Conservation (phyloP, 352 stramenopile genomes). For the Globisporangium apiculatum region DNA sequence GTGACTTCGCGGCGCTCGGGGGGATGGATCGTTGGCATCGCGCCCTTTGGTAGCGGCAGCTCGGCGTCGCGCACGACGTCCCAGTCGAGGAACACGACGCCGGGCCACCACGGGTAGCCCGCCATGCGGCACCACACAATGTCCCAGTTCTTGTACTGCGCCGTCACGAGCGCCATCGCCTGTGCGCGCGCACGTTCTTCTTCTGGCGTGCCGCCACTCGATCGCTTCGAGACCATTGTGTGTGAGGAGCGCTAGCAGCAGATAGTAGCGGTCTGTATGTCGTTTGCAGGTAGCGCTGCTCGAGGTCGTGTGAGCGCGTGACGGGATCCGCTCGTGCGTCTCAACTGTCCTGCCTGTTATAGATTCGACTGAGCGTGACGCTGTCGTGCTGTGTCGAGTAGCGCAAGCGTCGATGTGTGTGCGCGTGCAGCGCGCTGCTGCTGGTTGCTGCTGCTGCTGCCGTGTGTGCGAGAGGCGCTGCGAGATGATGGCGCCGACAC, state of each 20-base stretch:
- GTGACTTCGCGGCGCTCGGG: conserved; percentile 18
- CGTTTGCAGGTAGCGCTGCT: neutral
- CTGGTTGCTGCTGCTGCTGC: too few relatives aligned
- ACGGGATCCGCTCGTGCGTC: too few relatives aligned
- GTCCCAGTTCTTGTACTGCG: conserved; percentile 62
- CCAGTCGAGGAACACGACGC: conserved; percentile 65
- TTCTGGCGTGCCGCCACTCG: conserved; percentile 16
- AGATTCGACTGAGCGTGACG: too few relatives aligned
- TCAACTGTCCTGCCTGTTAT: too few relatives aligned
- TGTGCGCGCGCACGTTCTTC: conserved; percentile 18
- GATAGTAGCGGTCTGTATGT: neutral
- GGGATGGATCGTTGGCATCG: conserved; percentile 24
- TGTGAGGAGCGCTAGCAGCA: conserved; percentile 19
- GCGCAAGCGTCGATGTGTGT: too few relatives aligned
- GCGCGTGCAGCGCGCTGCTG: too few relatives aligned
- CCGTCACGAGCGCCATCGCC: conserved; percentile 31
- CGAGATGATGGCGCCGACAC: too few relatives aligned
- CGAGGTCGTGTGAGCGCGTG: too few relatives aligned
- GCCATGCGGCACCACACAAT: conserved; percentile 72
- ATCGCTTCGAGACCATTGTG: conserved; percentile 17
- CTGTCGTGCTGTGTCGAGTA: too few relatives aligned
- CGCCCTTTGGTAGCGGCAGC: conserved; percentile 31
- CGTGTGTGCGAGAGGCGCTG: too few relatives aligned
- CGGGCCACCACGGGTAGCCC: conserved; percentile 75
- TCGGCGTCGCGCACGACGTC: conserved; percentile 32